Evolutionary conservation across 768 basidiomycete species (phyloP), one percentile per base, ranked within the genome.

Genomic region (Rhodotorula babjevae): DNA sequence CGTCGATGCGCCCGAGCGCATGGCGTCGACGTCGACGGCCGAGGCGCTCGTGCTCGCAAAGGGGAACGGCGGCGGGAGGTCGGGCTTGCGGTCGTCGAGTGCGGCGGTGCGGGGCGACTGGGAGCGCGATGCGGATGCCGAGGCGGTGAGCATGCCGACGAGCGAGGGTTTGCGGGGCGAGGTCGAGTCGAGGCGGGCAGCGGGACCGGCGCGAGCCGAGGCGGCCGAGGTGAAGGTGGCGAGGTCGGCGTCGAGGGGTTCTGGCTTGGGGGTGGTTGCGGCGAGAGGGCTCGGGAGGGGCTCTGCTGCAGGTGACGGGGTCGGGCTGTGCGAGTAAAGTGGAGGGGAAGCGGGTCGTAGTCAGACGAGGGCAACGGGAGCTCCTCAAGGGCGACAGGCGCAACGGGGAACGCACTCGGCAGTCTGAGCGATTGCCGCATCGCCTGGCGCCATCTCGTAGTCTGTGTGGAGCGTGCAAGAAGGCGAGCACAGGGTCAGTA

Each of bases 41-140:
- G 31, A 1, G 2, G 59, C 63, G 4, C 52, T 42, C 27, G 59
- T 70, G 31, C 40, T 44, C 23, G 64, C 61, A 47, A 57, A 69
- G 18, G 68, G 68, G 18, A n/a, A 50, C 7, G 68, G 68, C 29
- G 68, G 61, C 1, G 68, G 68, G 16, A 69, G 46, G 14, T 62
- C 63, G 11, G 67, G 68, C 29, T 62, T 69, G 31, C 68, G 68
- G 49, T 62, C 67, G 1, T 49, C 61, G 25, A 27, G 25, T 2
- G 15, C 46, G 56, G 46, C 9, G 58, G 4, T 11, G 40, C 27
- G 27, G 9, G 14, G 15, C 27, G 40, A 18, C 23, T 33, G 15
- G 12, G 58, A 59, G 27, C 40, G 15, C 12, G 36, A 25, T 1
- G 58, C 55, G 7, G 36, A 25, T 6, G 58, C 55, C 23, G 57